phyloP scores from a whole-genome alignment of 495 filamentous ascomycete species.

The Penicillium lagena region DNA sequence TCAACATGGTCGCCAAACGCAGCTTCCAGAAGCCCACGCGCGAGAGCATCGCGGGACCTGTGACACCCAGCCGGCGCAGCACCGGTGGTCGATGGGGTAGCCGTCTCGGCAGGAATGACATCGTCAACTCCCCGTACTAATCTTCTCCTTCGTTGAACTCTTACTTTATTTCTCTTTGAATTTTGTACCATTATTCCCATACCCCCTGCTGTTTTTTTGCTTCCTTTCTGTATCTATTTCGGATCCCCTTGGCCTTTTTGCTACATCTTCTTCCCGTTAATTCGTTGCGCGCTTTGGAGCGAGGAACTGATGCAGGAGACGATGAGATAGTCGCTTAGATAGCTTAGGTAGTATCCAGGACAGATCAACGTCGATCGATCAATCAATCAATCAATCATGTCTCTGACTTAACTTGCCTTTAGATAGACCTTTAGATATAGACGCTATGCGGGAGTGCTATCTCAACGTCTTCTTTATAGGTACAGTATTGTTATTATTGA shows the following conservation, averaged over 20 bases:
- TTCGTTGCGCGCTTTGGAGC: neutral
- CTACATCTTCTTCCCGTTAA: neutral
- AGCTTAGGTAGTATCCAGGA: too few species aligned
- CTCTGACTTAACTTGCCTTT: too few species aligned
- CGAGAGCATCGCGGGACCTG: constrained; percentile 77
- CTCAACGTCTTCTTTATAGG: too few species aligned
- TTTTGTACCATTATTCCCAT: constrained; percentile 29
- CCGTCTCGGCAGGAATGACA: constrained; percentile 62
- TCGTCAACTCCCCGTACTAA: constrained; percentile 83
- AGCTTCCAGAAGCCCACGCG: constrained; percentile 82
- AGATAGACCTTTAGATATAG: too few species aligned
- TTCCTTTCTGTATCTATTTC: neutral
- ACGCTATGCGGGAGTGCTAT: too few species aligned
- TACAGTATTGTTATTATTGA: too few species aligned
- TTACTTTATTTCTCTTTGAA: constrained; percentile 5
- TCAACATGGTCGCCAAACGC: constrained; percentile 89
- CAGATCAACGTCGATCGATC: too few species aligned
- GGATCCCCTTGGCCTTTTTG: neutral
- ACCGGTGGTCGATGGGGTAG: constrained; percentile 39
- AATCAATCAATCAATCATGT: too few species aligned
- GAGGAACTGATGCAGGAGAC: too few species aligned
- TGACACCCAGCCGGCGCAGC: constrained; percentile 41
- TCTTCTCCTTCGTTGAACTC: neutral
- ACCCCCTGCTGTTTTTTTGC: constrained; percentile 28
- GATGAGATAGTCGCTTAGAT: too few species aligned